phyloP scores from a whole-genome alignment of 345 rosid genomes.

The Arabis alpina region DNA sequence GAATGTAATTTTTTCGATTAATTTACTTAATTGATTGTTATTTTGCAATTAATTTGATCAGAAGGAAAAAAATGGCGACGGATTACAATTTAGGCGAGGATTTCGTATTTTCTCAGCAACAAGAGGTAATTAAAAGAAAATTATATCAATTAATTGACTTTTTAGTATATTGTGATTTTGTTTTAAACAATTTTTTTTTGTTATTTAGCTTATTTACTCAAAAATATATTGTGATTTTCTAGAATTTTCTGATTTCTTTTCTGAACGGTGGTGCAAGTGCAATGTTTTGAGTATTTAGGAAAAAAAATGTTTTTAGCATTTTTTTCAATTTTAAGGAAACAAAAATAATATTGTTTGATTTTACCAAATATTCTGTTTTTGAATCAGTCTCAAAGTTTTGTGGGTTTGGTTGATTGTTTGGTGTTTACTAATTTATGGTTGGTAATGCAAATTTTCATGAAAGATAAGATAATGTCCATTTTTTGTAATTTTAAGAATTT shows the following conservation, averaged over 20 bases:
- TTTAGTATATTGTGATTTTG: no score
- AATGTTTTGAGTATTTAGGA: background rate
- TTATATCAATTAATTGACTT: no score
- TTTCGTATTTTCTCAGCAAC: conserved; percentile 44
- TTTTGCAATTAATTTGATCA: conserved; percentile 15
- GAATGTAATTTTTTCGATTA: background rate
- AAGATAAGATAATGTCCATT: background rate
- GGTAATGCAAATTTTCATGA: background rate
- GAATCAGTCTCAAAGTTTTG: background rate
- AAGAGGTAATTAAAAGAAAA: conserved; percentile 43
- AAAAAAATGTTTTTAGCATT: no score
- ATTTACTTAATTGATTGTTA: background rate
- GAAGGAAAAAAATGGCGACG: conserved; percentile 48
- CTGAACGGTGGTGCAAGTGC: background rate
- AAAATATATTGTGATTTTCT: background rate
- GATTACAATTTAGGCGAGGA: conserved; percentile 55
- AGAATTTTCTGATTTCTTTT: background rate
- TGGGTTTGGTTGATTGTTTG: background rate
- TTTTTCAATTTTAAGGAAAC: background rate
- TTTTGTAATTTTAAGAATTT: background rate
- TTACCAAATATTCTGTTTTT: conserved; percentile 1
- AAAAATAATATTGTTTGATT: conserved; percentile 10
- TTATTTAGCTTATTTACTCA: no score
- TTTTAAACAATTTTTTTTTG: no score
- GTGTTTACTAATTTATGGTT: conserved; percentile 1